These are phyloP conservation scores for Aureobasidium sp. DNA, from an alignment of 2,329 filamentous ascomycete species.

Conservation along the genomic window DNA sequence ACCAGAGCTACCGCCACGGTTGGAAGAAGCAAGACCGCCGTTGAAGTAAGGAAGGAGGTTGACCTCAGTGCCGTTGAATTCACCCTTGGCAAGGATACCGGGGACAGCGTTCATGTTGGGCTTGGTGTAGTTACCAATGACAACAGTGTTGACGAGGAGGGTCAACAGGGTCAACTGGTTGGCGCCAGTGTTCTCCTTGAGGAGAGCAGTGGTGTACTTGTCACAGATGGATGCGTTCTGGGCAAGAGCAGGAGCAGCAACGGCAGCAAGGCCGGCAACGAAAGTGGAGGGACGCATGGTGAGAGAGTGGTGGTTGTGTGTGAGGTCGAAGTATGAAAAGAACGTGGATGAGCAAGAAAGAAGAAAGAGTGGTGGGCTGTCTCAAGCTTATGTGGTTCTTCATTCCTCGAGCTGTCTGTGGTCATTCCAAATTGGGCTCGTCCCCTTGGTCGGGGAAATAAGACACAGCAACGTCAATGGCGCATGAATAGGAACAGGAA, in stretches of 20 bases:
- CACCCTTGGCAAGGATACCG: slow-evolving; percentile 51
- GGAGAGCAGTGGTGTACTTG: slow-evolving; percentile 55
- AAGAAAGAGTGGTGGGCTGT: background rate
- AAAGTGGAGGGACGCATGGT: slow-evolving; percentile 16
- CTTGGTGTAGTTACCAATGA: slow-evolving; percentile 45
- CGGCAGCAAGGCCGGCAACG: slow-evolving; percentile 20
- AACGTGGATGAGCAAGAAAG: slow-evolving; percentile 6
- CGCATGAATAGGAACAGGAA: slow-evolving; percentile 10
- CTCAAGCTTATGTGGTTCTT: slow-evolving; percentile 9
- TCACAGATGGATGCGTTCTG: slow-evolving; percentile 54
- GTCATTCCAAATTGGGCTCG: slow-evolving; percentile 11
- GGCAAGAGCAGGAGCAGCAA: slow-evolving; percentile 21
- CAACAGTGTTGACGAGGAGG: slow-evolving; percentile 55
- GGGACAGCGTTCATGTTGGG: slow-evolving; percentile 48
- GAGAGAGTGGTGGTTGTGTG: background rate
- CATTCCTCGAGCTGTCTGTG: slow-evolving; percentile 8
- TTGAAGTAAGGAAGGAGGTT: slow-evolving; percentile 56
- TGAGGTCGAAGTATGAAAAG: slow-evolving; percentile 3
- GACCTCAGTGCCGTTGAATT: slow-evolving; percentile 45
- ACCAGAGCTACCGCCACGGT: slow-evolving; percentile 41
- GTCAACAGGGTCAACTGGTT: slow-evolving; percentile 53
- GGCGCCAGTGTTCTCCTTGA: slow-evolving; percentile 52
- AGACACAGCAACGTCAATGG: slow-evolving; percentile 14
- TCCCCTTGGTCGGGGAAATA: slow-evolving; percentile 9
- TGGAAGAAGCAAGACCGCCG: slow-evolving; percentile 48